phyloP scores from a whole-genome alignment of 2,329 filamentous ascomycete species.

The Paecilomyces niveus region DNA sequence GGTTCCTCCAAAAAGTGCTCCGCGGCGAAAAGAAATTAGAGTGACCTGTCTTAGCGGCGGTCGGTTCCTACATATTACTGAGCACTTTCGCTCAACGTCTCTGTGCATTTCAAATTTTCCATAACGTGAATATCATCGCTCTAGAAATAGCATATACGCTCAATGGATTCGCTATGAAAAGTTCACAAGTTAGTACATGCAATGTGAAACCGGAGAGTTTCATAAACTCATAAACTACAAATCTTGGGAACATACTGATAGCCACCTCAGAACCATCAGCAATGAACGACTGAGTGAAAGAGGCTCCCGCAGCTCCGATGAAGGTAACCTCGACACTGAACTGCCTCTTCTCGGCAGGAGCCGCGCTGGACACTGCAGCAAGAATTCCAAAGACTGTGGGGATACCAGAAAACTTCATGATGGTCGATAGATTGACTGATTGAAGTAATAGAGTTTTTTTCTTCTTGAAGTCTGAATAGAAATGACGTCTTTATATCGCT shows the following conservation, averaged over 20 bases:
- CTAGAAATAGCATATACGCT: conserved; percentile 7
- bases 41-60: too few relatives aligned
- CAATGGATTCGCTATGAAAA: conserved; percentile 3
- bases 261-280: not conserved
- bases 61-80: not conserved
- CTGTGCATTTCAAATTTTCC: not conserved
- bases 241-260: not conserved
- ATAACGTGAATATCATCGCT: not conserved
- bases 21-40: conserved; percentile 27
- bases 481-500: not conserved
- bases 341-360: not conserved
- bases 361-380: not conserved
- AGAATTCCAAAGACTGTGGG: not conserved
- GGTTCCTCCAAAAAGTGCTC: conserved; percentile 11
- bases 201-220: not conserved
- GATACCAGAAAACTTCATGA: not conserved
- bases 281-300: not conserved
- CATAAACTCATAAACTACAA: not conserved
- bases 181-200: not conserved
- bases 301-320: not conserved
- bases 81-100: not conserved
- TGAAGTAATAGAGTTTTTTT: not conserved
- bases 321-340: not conserved
- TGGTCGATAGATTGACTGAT: not conserved
- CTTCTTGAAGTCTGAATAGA: not conserved